phyloP scores from a whole-genome alignment of 768 basidiomycete genomes.

The Butyriboletus loyo region DNA sequence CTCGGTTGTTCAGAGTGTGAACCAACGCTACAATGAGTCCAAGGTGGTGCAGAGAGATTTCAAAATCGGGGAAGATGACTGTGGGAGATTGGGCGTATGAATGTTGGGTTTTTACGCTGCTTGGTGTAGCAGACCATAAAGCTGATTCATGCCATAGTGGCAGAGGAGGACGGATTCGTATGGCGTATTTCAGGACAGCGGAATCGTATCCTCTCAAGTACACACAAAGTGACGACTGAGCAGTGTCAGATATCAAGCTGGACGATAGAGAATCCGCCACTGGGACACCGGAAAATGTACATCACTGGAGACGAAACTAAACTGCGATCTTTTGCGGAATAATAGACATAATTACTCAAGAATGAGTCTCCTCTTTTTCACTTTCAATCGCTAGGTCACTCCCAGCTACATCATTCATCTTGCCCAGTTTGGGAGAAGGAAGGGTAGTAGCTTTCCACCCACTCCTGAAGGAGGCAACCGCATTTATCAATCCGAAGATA shows the following conservation, averaged over 20 bases:
- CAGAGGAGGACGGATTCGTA: neutral
- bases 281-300: neutral
- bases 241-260: neutral
- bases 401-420: neutral
- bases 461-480: conserved; percentile 57
- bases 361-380: conserved; percentile 12
- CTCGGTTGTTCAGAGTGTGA: neutral
- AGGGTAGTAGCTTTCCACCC: conserved; percentile 69
- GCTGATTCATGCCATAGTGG: neutral
- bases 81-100: neutral
- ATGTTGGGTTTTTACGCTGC: neutral
- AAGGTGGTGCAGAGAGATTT: neutral
- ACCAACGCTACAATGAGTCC: neutral
- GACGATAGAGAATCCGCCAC: no score
- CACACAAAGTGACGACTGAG: neutral
- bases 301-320: neutral
- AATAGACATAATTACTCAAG: conserved; percentile 3
- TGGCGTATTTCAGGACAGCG: neutral
- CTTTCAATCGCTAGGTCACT: neutral
- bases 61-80: neutral
- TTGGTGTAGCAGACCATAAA: neutral
- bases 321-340: neutral
- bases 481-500: conserved; percentile 46
- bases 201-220: neutral
- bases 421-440: conserved; percentile 3